Percentiles rank a stretch among this genome's conserved stretches.
These are phyloP conservation scores for Phytophthora macrochlamydospora DNA, from an alignment of 352 stramenopile species.

Conservation along the genomic window DNA sequence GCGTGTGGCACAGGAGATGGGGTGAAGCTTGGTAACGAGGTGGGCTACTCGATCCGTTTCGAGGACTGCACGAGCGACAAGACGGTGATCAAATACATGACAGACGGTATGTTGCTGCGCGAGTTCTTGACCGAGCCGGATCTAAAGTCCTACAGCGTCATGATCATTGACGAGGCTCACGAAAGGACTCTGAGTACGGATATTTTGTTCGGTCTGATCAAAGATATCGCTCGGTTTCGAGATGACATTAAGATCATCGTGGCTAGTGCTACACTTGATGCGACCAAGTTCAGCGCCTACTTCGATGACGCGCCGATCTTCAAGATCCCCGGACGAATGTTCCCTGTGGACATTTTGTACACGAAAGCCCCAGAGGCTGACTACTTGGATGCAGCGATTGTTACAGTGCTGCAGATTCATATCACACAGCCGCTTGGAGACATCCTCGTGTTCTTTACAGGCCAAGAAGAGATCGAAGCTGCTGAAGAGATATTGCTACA, in stretches of 20 bases:
- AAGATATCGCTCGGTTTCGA: constrained; percentile 97
- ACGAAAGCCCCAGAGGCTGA: constrained; percentile 98
- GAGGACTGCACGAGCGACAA: constrained; percentile 98
- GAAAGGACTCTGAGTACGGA: constrained; percentile 98
- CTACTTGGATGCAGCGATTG: constrained; percentile 98
- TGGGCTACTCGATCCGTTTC: constrained; percentile 99
- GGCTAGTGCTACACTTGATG: constrained; percentile 96
- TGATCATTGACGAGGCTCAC: constrained; percentile 99
- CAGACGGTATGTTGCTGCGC: constrained; percentile 99
- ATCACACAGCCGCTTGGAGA: constrained; percentile 97
- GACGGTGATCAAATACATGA: constrained; percentile 99
- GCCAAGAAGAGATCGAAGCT: constrained; percentile 99
- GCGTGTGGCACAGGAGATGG: constrained; percentile 98
- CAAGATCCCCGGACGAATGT: constrained; percentile 98
- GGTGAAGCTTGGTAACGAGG: constrained; percentile 96
- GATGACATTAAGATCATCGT: constrained; percentile 99
- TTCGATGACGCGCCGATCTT: constrained; percentile 99
- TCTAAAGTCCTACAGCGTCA: constrained; percentile 96
- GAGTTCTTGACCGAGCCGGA: constrained; percentile 99
- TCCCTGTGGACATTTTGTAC: constrained; percentile 97
- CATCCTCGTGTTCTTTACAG: constrained; percentile 99
- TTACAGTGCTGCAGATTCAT: constrained; percentile 99
- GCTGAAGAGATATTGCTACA: constrained; percentile 96
- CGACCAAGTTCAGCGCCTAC: constrained; percentile 98
- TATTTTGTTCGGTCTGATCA: constrained; percentile 99